Evolutionary conservation across 1,284 basidiomycete species (phyloP).

Genomic region (Sporisorium scitamineum): DNA sequence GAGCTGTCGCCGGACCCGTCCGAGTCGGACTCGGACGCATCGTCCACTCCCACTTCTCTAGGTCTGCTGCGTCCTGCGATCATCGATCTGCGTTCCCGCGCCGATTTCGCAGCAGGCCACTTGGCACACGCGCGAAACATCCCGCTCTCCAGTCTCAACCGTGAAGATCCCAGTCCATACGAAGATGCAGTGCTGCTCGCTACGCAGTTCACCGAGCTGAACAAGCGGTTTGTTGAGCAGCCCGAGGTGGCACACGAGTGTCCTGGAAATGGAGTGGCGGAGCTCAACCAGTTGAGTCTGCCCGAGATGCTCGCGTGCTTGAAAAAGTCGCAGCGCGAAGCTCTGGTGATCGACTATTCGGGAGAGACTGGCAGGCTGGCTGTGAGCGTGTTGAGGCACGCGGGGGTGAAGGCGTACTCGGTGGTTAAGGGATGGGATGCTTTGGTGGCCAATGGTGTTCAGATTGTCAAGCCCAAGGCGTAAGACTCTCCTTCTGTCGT

Average conservation of each 20-base stretch:
- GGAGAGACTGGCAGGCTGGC: constrained; percentile 34
- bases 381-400: constrained; percentile 27
- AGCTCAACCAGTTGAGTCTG: constrained; percentile 16
- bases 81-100: constrained; percentile 24
- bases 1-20: constrained; percentile 9
- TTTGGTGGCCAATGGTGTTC: not conserved
- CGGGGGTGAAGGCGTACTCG: constrained; percentile 35
- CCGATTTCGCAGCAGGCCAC: constrained; percentile 13
- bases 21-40: constrained; percentile 17
- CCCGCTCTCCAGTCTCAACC: constrained; percentile 27
- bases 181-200: constrained; percentile 33
- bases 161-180: constrained; percentile 32
- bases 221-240: constrained; percentile 22
- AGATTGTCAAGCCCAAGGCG: constrained; percentile 7
- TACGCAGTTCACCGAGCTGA: constrained; percentile 39
- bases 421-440: constrained; percentile 19
- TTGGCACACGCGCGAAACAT: constrained; percentile 24
- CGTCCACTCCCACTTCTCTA: not conserved
- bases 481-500: not conserved
- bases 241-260: constrained; percentile 11
- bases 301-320: constrained; percentile 34
- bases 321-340: constrained; percentile 12
- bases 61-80: constrained; percentile 25
- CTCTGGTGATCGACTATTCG: constrained; percentile 26
- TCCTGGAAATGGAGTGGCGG: constrained; percentile 25